Percentiles rank a stretch among this genome's conserved stretches.
phyloP scores from a whole-genome alignment of 148 eudicot genomes.

The Chenopodium berlandieri region DNA sequence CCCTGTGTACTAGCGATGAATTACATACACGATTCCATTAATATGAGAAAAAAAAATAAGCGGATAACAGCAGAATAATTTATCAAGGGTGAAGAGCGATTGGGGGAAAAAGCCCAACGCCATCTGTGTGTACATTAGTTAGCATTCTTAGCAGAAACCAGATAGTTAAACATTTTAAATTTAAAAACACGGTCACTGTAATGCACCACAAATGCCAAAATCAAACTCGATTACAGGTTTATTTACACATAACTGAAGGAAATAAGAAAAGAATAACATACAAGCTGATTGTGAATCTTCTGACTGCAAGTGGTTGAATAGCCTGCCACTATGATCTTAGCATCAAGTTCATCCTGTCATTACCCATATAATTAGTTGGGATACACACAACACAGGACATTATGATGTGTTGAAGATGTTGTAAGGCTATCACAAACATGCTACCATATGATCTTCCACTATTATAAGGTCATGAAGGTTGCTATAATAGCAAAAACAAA shows the following conservation, averaged over 20 bases:
- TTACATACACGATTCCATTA: not conserved
- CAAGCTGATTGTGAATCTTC: conserved; percentile 98
- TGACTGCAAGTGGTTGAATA: conserved; percentile 96
- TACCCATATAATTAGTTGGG: conserved; percentile 21
- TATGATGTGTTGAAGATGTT: not conserved
- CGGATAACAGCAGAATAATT: not conserved
- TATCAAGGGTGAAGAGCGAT: not conserved
- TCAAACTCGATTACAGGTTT: not conserved
- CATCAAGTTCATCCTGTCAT: conserved; percentile 81
- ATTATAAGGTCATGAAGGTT: not conserved
- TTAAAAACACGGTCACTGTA: not conserved
- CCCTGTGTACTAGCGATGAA: not conserved
- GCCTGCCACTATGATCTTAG: conserved; percentile 82
- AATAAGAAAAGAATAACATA: conserved; percentile 27
- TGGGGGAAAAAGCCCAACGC: not conserved
- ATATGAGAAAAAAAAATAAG: not conserved
- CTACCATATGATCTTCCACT: not conserved
- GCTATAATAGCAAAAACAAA: not conserved
- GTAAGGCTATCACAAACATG: not conserved
- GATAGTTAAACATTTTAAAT: not conserved
- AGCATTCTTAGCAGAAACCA: not conserved
- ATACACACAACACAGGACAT: not conserved
- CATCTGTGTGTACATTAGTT: not conserved
- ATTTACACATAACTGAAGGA: not conserved
- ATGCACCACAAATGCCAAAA: not conserved